Evolutionary conservation across 1,284 basidiomycete genomes (phyloP).

Genomic region (Rhodotorula sp.): DNA sequence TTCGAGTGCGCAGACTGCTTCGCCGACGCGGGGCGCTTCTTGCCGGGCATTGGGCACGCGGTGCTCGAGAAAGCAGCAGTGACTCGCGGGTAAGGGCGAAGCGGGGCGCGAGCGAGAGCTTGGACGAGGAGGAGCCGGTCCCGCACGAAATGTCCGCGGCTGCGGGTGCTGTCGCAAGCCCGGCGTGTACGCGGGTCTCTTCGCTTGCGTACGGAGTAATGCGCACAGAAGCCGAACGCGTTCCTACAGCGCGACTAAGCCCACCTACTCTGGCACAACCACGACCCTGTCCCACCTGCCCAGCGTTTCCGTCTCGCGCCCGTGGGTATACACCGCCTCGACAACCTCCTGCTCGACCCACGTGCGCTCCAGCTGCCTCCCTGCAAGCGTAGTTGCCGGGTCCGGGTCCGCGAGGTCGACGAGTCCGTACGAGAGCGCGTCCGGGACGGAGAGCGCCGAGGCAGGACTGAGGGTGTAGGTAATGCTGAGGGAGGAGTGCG

Average conservation of each 20-base stretch:
- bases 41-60: slow-evolving; percentile 27
- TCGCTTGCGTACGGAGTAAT: no score
- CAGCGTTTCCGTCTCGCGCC: slow-evolving; percentile 46
- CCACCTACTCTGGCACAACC: neutral
- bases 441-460: slow-evolving; percentile 51
- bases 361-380: slow-evolving; percentile 26
- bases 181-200: no score
- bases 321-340: slow-evolving; percentile 66
- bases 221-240: no score
- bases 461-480: slow-evolving; percentile 58
- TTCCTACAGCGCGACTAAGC: no score
- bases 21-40: slow-evolving; percentile 25
- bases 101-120: neutral
- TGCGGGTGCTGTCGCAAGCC: no score
- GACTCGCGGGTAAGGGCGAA: neutral
- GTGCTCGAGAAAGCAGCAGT: neutral
- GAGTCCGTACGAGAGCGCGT: slow-evolving; percentile 12
- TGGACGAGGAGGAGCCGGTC: neutral
- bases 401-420: slow-evolving; percentile 2
- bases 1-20: slow-evolving; percentile 32
- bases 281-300: slow-evolving; percentile 48
- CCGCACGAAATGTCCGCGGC: neutral
- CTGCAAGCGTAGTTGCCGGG: neutral
- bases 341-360: slow-evolving; percentile 79
- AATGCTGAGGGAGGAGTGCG: slow-evolving; percentile 79